Conservation (phyloP, 257 asterid species). For the Ilex asprella region DNA sequence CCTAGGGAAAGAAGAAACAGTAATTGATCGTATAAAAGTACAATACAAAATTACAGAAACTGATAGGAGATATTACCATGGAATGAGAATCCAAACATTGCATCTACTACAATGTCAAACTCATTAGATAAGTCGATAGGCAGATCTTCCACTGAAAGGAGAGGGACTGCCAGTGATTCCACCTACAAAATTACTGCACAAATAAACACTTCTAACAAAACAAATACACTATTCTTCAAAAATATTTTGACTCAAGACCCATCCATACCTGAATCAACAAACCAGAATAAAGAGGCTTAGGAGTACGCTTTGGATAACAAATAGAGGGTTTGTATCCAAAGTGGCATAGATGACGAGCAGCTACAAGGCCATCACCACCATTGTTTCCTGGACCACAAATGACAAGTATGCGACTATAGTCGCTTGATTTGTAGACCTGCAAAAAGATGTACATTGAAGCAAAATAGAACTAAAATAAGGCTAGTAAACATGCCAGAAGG, state of each 20-base stretch:
- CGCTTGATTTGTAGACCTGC: slow-evolving; percentile 68
- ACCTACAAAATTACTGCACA: slow-evolving; percentile 48
- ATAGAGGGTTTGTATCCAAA: slow-evolving; percentile 71
- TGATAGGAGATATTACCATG: slow-evolving; percentile 42
- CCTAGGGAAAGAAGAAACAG: too few relatives aligned
- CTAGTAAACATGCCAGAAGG: background rate
- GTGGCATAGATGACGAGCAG: slow-evolving; percentile 91
- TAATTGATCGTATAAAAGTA: too few relatives aligned
- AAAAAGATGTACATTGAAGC: background rate
- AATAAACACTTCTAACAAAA: background rate
- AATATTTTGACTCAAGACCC: slow-evolving; percentile 2
- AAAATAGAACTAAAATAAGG: background rate
- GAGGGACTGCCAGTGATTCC: slow-evolving; percentile 73
- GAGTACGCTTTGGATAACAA: slow-evolving; percentile 85
- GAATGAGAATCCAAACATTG: slow-evolving; percentile 90
- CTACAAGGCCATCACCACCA: slow-evolving; percentile 98
- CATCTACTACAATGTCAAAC: slow-evolving; percentile 79
- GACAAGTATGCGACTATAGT: slow-evolving; percentile 61
- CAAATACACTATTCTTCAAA: background rate
- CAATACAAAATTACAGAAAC: too few relatives aligned
- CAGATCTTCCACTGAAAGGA: slow-evolving; percentile 73
- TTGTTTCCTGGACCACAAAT: slow-evolving; percentile 95
- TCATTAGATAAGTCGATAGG: slow-evolving; percentile 59
- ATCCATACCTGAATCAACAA: slow-evolving; percentile 73
- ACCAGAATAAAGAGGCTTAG: slow-evolving; percentile 68